A percentile compares a stretch with the other conserved stretches of the same genome.
Conservation (phyloP, 306 rosid genomes). For the Sophora flavescens region DNA sequence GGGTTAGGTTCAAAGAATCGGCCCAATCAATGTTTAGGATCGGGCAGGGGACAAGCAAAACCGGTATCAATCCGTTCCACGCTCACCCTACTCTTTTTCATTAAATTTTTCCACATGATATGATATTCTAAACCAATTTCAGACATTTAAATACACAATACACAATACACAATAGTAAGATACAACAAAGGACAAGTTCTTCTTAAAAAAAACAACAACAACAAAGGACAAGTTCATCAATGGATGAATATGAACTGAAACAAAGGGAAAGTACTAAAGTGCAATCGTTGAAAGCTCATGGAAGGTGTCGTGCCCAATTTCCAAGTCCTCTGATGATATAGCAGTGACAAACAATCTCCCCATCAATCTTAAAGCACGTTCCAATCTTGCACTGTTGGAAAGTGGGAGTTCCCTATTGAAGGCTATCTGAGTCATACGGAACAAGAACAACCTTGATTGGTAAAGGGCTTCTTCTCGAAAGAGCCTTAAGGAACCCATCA, state of each 20-base stretch:
- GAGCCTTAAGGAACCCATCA: slow-evolving; percentile 42
- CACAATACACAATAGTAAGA: not conserved
- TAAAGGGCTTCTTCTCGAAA: slow-evolving; percentile 45
- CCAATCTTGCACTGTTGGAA: slow-evolving; percentile 42
- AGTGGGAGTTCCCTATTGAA: slow-evolving; percentile 18
- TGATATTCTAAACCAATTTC: not conserved
- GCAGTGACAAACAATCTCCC: slow-evolving; percentile 9
- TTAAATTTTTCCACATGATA: no score
- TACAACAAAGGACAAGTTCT: not conserved
- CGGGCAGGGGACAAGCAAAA: no score
- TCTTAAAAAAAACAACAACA: no score
- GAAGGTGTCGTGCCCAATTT: slow-evolving; percentile 29
- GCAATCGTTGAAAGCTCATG: slow-evolving; percentile 55
- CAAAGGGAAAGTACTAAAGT: slow-evolving; percentile 35
- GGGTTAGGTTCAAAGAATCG: no score
- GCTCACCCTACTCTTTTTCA: no score
- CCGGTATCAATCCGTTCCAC: no score
- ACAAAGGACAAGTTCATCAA: not conserved
- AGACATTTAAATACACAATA: not conserved
- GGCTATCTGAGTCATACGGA: slow-evolving; percentile 57
- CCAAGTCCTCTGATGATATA: not conserved
- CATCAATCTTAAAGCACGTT: slow-evolving; percentile 53
- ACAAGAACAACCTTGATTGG: slow-evolving; percentile 60
- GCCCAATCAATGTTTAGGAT: no score
- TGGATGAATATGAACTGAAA: not conserved